Percentiles rank a stretch among this genome's conserved stretches.
These are phyloP conservation scores for Postia placenta DNA, from an alignment of 768 basidiomycete species.

Conservation along the genomic window DNA sequence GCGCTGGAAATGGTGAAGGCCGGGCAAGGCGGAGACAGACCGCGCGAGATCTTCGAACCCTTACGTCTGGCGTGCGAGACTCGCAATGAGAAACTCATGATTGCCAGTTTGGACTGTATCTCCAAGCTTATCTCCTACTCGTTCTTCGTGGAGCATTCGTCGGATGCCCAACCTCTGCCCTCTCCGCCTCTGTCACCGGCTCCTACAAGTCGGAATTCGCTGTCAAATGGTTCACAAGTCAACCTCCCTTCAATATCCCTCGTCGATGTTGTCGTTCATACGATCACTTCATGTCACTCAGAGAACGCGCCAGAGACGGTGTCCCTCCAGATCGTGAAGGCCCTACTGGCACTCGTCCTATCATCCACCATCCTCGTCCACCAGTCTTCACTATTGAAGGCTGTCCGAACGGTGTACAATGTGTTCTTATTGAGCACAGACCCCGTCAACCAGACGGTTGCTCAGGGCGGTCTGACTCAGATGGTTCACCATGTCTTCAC, in stretches of 20 bases:
- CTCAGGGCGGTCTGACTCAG: conserved; percentile 95
- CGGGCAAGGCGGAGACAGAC: conserved; percentile 67
- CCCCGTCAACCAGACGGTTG: conserved; percentile 93
- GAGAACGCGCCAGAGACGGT: conserved; percentile 87
- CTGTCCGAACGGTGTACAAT: conserved; percentile 97
- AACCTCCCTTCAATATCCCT: conserved; percentile 62
- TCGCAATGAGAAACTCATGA: conserved; percentile 87
- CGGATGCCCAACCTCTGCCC: conserved; percentile 36
- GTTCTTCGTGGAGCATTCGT: conserved; percentile 77
- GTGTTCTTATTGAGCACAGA: conserved; percentile 90
- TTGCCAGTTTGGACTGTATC: conserved; percentile 95
- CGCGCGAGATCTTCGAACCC: conserved; percentile 93
- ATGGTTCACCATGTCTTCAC: conserved; percentile 97
- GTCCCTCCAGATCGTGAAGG: conserved; percentile 95
- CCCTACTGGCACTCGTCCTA: conserved; percentile 81
- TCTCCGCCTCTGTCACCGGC: conserved; percentile 78
- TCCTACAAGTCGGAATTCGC: conserved; percentile 36
- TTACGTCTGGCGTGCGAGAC: conserved; percentile 95
- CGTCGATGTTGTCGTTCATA: conserved; percentile 90
- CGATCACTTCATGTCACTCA: conserved; percentile 87
- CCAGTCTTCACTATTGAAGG: conserved; percentile 92
- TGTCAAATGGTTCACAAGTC: conserved; percentile 40
- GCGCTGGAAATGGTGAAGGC: conserved; percentile 79
- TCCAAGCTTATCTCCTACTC: conserved; percentile 97
- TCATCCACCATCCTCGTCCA: conserved; percentile 86